Evolutionary conservation across 2,329 filamentous ascomycete genomes (phyloP).

Genomic region (Ophiocordyceps camponoti-saundersi): DNA sequence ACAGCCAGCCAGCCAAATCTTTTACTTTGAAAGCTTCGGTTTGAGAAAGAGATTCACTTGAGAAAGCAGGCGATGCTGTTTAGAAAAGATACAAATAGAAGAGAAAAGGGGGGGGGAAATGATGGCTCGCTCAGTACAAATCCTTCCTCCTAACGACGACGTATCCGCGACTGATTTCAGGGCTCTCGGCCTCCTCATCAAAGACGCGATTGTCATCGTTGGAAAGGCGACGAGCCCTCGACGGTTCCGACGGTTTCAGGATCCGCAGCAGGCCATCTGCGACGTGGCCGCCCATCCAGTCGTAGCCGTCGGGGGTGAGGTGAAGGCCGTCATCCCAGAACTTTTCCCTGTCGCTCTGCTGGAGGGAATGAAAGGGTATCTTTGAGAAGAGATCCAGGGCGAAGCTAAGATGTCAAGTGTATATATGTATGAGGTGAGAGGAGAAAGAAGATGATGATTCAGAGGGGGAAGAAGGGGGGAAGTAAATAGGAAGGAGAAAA

Average conservation of each 20-base stretch:
- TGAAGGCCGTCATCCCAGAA: conserved; percentile 49
- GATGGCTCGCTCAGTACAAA: conserved; percentile 20
- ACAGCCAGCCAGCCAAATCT: too few relatives aligned
- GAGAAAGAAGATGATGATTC: neutral
- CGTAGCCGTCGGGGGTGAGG: conserved; percentile 39
- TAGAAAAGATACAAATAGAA: too few relatives aligned
- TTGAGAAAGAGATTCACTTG: too few relatives aligned
- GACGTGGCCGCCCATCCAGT: conserved; percentile 41
- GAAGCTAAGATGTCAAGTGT: conserved; percentile 19
- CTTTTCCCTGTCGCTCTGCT: conserved; percentile 22
- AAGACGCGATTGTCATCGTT: conserved; percentile 9
- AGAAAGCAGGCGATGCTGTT: too few relatives aligned
- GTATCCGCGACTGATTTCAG: conserved; percentile 32
- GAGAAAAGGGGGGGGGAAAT: neutral
- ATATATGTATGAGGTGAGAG: neutral
- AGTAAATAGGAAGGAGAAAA: neutral
- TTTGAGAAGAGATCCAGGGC: conserved; percentile 36
- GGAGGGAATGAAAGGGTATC: conserved; percentile 35
- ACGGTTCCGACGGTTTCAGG: conserved; percentile 9
- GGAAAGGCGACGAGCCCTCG: too few relatives aligned
- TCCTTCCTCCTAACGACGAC: conserved; percentile 35
- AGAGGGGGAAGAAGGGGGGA: neutral
- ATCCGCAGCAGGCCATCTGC: conserved; percentile 34
- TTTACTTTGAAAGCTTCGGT: too few relatives aligned
- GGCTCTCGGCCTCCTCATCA: conserved; percentile 33